Conservation (phyloP, 2,329 filamentous ascomycete species). For the Neopestalotiopsis rosae region DNA sequence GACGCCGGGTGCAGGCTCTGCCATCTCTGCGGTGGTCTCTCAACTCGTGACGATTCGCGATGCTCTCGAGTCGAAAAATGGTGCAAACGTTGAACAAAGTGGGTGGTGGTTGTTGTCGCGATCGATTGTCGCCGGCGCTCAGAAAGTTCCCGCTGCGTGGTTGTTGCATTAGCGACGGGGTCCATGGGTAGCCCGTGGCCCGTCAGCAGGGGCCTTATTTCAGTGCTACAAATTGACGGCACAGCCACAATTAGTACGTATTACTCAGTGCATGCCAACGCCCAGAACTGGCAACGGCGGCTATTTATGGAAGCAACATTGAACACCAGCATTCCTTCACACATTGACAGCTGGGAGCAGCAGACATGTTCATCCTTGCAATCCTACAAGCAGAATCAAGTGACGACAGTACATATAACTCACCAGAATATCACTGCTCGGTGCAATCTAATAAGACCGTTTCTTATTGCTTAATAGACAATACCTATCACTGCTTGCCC, state of each 20-base stretch:
- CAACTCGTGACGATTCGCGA: not conserved
- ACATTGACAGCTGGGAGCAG: not conserved
- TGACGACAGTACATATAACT: not conserved
- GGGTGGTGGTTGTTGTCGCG: not conserved
- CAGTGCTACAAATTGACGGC: not conserved
- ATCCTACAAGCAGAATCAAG: not conserved
- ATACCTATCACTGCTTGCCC: not conserved
- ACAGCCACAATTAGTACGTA: slow-evolving; percentile 4
- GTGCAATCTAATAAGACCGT: not conserved
- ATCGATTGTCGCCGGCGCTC: not conserved
- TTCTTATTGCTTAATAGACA: not conserved
- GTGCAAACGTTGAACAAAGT: not conserved
- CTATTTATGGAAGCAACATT: not conserved
- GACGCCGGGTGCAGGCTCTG: slow-evolving; percentile 50
- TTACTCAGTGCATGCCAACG: not conserved
- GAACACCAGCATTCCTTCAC: not conserved
- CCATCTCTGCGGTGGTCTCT: slow-evolving; percentile 42
- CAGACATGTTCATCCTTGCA: not conserved
- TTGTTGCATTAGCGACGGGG: slow-evolving; percentile 1
- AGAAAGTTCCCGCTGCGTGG: slow-evolving; percentile 1
- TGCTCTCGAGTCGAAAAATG: not conserved
- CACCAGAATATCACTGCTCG: not conserved
- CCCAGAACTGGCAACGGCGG: not conserved
- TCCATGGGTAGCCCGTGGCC: not conserved
- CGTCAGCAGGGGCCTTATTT: not conserved